Percentiles rank a stretch among this genome's conserved stretches.
phyloP scores from a whole-genome alignment of 345 rosid species.

The Populus davidiana region DNA sequence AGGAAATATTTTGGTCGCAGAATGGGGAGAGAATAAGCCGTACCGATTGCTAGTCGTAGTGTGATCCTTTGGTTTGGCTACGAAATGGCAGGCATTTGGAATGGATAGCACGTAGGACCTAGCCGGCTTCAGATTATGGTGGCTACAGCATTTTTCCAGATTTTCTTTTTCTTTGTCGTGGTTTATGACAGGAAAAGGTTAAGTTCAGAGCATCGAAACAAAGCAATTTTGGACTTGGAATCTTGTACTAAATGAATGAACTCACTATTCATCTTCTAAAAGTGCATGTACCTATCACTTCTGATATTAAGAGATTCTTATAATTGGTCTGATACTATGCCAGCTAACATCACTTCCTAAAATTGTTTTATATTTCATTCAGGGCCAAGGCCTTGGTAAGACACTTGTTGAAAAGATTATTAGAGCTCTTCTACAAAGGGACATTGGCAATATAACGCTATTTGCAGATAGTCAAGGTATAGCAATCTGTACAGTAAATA shows the following conservation, averaged over 20 bases:
- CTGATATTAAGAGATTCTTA: neutral
- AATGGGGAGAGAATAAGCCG: neutral
- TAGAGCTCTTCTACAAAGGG: constrained; percentile 82
- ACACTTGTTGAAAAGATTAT: constrained; percentile 83
- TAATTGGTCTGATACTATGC: neutral
- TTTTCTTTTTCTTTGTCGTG: neutral
- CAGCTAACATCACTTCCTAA: constrained; percentile 12
- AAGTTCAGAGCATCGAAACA: neutral
- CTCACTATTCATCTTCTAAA: no score
- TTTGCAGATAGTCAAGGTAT: constrained; percentile 97
- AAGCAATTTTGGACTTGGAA: neutral
- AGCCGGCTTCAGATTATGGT: neutral
- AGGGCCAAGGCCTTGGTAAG: constrained; percentile 98
- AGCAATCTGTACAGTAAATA: neutral
- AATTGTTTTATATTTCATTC: constrained; percentile 14
- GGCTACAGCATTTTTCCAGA: neutral
- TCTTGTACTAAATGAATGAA: neutral
- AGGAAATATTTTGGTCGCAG: neutral
- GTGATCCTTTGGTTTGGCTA: neutral
- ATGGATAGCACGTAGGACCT: neutral
- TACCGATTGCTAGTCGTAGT: neutral
- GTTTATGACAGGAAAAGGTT: neutral
- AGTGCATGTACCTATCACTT: neutral
- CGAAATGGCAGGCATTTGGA: neutral
- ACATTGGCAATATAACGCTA: constrained; percentile 93